Evolutionary conservation across 768 basidiomycete species (phyloP).

Genomic region (Botryobasidium botryosum): DNA sequence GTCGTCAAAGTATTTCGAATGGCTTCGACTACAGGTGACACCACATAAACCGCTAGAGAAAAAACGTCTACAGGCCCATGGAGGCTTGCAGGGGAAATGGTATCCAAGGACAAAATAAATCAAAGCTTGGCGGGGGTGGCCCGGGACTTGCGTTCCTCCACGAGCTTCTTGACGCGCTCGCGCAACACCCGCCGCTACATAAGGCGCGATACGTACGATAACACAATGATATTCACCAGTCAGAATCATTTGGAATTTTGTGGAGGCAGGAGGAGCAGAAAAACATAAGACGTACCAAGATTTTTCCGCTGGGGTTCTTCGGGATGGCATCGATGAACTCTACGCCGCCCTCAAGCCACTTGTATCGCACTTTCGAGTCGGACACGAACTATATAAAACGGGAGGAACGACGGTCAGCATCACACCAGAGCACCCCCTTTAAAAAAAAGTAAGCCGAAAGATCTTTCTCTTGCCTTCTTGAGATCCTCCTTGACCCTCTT

Average conservation of each 20-base stretch:
- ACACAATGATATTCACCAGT: too few relatives aligned
- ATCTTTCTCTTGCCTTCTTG: slow-evolving; percentile 33
- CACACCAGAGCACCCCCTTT: neutral
- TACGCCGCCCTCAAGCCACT: slow-evolving; percentile 41
- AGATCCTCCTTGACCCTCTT: slow-evolving; percentile 31
- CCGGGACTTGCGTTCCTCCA: too few relatives aligned
- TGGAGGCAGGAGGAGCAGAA: too few relatives aligned
- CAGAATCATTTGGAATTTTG: too few relatives aligned
- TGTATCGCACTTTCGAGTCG: slow-evolving; percentile 39
- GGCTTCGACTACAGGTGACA: too few relatives aligned
- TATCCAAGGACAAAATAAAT: too few relatives aligned
- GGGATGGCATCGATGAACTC: slow-evolving; percentile 39
- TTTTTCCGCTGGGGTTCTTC: slow-evolving; percentile 40
- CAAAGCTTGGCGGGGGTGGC: too few relatives aligned
- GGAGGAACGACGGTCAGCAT: neutral
- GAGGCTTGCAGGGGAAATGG: too few relatives aligned
- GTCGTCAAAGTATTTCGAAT: too few relatives aligned
- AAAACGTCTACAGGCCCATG: too few relatives aligned
- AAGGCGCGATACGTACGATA: too few relatives aligned
- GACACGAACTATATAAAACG: slow-evolving; percentile 24
- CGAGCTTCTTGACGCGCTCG: slow-evolving; percentile 4
- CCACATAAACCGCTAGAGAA: too few relatives aligned
- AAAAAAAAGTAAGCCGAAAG: neutral
- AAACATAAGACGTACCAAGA: slow-evolving; percentile 10
- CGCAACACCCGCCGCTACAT: slow-evolving; percentile 10